Percentiles rank a stretch among this genome's conserved stretches.
phyloP scores from a whole-genome alignment of 495 filamentous ascomycete genomes.

The Haplographium delicatum region DNA sequence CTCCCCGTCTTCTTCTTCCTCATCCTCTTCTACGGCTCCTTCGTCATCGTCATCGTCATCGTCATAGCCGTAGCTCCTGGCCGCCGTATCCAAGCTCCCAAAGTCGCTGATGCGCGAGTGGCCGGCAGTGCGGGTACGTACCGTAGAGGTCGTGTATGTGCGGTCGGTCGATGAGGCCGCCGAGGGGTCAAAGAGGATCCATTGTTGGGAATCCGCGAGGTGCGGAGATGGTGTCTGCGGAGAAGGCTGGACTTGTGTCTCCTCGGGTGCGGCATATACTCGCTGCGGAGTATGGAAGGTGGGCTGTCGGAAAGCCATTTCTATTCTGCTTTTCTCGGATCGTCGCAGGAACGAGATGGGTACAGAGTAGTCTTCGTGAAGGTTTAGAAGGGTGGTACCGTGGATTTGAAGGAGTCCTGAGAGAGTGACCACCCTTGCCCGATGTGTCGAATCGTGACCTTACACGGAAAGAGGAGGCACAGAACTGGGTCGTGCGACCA shows the following conservation, averaged over 20 bases:
- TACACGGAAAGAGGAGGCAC: too few species aligned
- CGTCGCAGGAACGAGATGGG: neutral
- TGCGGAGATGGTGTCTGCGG: conserved; percentile 26
- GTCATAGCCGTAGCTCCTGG: conserved; percentile 40
- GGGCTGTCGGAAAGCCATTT: conserved; percentile 84
- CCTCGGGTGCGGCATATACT: conserved; percentile 26
- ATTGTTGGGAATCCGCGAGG: conserved; percentile 77
- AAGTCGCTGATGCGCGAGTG: conserved; percentile 78
- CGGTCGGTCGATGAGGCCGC: conserved; percentile 56
- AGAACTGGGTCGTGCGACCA: too few species aligned
- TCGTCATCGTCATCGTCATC: conserved; percentile 44
- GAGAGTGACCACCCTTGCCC: too few species aligned
- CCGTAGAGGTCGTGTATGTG: conserved; percentile 67
- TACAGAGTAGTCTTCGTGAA: too few species aligned
- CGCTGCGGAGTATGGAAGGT: conserved; percentile 56
- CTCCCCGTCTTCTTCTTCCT: conserved; percentile 65
- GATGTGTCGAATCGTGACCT: too few species aligned
- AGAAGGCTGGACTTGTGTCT: conserved; percentile 15
- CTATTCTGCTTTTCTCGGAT: neutral
- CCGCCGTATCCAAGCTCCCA: conserved; percentile 69
- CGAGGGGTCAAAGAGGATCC: conserved; percentile 88
- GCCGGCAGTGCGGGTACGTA: conserved; percentile 65
- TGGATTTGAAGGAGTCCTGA: too few species aligned
- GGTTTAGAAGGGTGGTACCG: too few species aligned
- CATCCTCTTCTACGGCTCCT: conserved; percentile 42